Evolutionary conservation across 2,329 filamentous ascomycete species (phyloP).

Genomic region (Fusarium sp.): DNA sequence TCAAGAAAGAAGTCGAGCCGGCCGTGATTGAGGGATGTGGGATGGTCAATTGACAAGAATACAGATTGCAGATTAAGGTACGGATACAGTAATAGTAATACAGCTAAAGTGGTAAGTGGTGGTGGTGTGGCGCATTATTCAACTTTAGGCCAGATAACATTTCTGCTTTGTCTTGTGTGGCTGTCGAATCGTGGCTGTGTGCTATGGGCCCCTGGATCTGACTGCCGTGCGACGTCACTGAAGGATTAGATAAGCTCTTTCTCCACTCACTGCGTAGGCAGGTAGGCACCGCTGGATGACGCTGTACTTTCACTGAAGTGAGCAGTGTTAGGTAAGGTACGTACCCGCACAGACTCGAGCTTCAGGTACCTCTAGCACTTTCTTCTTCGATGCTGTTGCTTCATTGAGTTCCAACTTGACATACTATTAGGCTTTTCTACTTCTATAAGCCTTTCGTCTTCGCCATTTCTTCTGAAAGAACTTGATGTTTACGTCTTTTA

Average conservation of each 20-base stretch:
- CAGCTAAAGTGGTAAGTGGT: constrained; percentile 8
- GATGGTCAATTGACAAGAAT: constrained; percentile 31
- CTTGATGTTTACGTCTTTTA: background rate
- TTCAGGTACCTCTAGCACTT: constrained; percentile 3
- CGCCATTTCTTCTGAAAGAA: background rate
- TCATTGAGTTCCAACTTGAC: constrained; percentile 37
- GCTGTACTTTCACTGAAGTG: constrained; percentile 32
- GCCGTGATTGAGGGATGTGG: constrained; percentile 8
- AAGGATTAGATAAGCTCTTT: constrained; percentile 28
- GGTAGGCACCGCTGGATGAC: constrained; percentile 45
- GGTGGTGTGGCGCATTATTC: constrained; percentile 36
- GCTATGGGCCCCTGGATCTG: constrained; percentile 1
- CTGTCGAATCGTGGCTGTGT: constrained; percentile 17
- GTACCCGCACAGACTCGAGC: constrained; percentile 17
- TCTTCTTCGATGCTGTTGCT: constrained; percentile 23
- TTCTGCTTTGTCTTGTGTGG: constrained; percentile 21
- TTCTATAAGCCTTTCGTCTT: background rate
- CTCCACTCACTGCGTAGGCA: constrained; percentile 15
- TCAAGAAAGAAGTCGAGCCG: constrained; percentile 24
- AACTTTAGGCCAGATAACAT: constrained; percentile 39
- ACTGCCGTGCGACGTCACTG: constrained; percentile 38
- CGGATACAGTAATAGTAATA: constrained; percentile 5
- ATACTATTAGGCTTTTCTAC: constrained; percentile 15
- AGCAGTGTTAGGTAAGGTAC: constrained; percentile 17
- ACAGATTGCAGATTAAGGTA: constrained; percentile 8